Percentiles rank a stretch among this genome's conserved stretches.
Conservation (phyloP, 805 yeast species). For the Teunomyces lycoperdinae region DNA sequence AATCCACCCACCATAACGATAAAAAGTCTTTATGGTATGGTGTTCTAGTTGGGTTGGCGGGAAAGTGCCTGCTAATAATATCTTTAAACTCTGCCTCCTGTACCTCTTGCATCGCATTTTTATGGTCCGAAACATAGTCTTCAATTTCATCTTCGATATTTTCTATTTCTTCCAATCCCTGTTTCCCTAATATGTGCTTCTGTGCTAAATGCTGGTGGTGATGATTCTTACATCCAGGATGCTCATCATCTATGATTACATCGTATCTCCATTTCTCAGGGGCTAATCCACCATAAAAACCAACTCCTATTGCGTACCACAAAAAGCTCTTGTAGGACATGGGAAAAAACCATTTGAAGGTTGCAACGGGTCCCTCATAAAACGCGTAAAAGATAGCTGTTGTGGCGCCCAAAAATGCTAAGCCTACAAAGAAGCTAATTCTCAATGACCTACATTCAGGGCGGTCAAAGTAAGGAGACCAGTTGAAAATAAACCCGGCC, state of each 20-base stretch:
- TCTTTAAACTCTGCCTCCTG: conserved; percentile 22
- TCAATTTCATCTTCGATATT: conserved; percentile 28
- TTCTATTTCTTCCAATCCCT: conserved; percentile 23
- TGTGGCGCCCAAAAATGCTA: conserved; percentile 72
- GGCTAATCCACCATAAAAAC: conserved; percentile 79
- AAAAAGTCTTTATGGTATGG: conserved; percentile 39
- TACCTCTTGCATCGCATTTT: conserved; percentile 8
- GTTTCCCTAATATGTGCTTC: not conserved
- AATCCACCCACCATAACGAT: conserved; percentile 84
- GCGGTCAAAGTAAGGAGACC: conserved; percentile 89
- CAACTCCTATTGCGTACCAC: conserved; percentile 80
- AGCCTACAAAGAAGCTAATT: conserved; percentile 73
- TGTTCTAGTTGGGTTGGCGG: conserved; percentile 27
- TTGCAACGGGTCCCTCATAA: conserved; percentile 52
- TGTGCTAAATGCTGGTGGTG: not conserved
- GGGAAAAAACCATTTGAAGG: conserved; percentile 62
- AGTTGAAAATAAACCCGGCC: conserved; percentile 74
- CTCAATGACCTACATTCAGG: conserved; percentile 82
- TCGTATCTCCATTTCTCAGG: conserved; percentile 89
- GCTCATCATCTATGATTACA: conserved; percentile 50
- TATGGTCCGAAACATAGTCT: conserved; percentile 6
- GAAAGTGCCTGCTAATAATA: conserved; percentile 37
- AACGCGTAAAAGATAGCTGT: conserved; percentile 57
- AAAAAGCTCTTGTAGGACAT: conserved; percentile 61
- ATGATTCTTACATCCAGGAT: conserved; percentile 11